Conservation (phyloP, 2,329 filamentous ascomycete species). For the Delphinella strobiligena region DNA sequence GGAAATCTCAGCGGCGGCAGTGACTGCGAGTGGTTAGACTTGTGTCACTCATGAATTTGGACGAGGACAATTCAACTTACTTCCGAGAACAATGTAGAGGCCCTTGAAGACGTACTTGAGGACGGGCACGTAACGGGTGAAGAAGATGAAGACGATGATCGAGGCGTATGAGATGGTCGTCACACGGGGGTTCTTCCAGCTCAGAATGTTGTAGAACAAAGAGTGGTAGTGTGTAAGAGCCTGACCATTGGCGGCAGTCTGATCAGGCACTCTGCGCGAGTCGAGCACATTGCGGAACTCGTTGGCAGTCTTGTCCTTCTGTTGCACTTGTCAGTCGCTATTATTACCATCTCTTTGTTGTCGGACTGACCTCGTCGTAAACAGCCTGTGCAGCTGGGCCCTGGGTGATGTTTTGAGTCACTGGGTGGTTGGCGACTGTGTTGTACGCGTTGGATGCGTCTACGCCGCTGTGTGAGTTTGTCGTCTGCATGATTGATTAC, state of each 20-base stretch:
- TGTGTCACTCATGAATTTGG: no score
- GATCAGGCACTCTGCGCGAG: constrained; percentile 39
- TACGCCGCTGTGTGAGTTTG: constrained; percentile 17
- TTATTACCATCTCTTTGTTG: no score
- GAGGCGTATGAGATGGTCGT: constrained; percentile 48
- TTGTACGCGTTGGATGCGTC: constrained; percentile 37
- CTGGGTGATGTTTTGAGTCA: constrained; percentile 36
- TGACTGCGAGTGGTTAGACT: constrained; percentile 33
- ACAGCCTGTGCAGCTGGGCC: constrained; percentile 46
- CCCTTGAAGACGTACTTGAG: constrained; percentile 50
- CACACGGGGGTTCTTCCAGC: constrained; percentile 55
- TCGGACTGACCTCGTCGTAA: no score
- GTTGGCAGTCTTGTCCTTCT: constrained; percentile 40
- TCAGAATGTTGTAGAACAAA: constrained; percentile 53
- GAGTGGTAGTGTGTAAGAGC: constrained; percentile 56
- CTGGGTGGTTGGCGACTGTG: constrained; percentile 36
- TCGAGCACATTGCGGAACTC: constrained; percentile 48
- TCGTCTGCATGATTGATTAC: neutral
- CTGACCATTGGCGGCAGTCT: constrained; percentile 47
- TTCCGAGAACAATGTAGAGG: constrained; percentile 45
- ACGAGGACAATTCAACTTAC: constrained; percentile 25
- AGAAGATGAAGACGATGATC: constrained; percentile 48
- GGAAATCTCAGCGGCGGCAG: constrained; percentile 44
- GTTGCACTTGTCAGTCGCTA: no score
- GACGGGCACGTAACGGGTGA: constrained; percentile 50